A percentile compares a stretch with the other conserved stretches of the same genome.
phyloP scores from a whole-genome alignment of 129 eudicot species.

The Dittrichia graveolens region DNA sequence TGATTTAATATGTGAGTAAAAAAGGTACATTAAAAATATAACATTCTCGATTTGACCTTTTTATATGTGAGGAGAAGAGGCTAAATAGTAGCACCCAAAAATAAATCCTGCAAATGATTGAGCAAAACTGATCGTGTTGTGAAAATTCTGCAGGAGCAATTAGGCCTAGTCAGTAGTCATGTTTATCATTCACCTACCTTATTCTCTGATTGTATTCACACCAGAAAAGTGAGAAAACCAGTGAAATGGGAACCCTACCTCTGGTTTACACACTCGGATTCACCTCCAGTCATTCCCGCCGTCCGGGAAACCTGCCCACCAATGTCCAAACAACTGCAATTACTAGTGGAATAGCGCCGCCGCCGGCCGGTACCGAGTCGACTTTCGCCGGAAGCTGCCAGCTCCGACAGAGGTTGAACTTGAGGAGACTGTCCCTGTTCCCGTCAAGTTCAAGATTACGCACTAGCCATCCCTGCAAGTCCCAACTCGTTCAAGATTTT shows the following conservation, averaged over 20 bases:
- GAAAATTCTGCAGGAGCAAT: not conserved
- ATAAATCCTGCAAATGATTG: no score
- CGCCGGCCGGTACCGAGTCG: constrained; percentile 24
- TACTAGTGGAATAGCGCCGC: not conserved
- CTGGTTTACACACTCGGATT: constrained; percentile 19
- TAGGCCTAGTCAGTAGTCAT: not conserved
- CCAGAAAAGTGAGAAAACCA: not conserved
- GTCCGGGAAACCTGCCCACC: not conserved
- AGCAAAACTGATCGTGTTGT: no score
- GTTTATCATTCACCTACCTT: not conserved
- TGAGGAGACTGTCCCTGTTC: constrained; percentile 6
- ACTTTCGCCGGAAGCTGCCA: constrained; percentile 16
- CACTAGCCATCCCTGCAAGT: constrained; percentile 31
- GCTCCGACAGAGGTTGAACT: constrained; percentile 20
- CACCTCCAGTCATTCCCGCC: constrained; percentile 3
- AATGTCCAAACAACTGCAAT: not conserved
- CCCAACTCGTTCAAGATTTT: constrained; percentile 43
- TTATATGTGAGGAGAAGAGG: no score
- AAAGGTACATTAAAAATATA: no score
- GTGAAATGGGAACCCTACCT: constrained; percentile 26
- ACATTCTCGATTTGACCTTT: no score
- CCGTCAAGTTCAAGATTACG: constrained; percentile 17
- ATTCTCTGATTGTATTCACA: not conserved
- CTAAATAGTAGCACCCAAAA: no score
- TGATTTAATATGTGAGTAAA: no score